phyloP scores from a whole-genome alignment of 1,284 basidiomycete species.

The Mycosarcoma mackinlayi region DNA sequence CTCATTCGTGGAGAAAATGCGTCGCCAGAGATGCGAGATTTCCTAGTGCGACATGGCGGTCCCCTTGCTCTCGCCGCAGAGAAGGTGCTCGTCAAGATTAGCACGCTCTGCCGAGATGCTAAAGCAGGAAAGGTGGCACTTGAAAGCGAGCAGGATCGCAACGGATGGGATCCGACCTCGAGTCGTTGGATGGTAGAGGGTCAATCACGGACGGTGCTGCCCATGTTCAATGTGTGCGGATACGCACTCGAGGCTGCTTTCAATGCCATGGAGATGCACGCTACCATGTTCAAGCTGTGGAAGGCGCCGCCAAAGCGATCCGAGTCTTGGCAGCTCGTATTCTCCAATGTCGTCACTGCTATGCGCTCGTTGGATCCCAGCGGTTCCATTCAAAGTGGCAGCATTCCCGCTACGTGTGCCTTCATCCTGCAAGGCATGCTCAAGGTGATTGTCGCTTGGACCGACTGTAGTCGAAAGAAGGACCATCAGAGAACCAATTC shows the following conservation, averaged over 20 bases:
- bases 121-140: conserved; percentile 1
- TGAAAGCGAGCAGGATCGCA: background rate
- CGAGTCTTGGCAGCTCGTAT: conserved; percentile 39
- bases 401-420: conserved; percentile 43
- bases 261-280: conserved; percentile 47
- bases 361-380: conserved; percentile 30
- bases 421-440: conserved; percentile 43
- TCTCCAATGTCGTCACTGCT: conserved; percentile 20
- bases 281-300: conserved; percentile 44
- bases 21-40: conserved; percentile 20
- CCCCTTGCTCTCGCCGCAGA: conserved; percentile 34
- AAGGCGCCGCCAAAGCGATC: conserved; percentile 36
- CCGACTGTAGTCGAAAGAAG: conserved; percentile 33
- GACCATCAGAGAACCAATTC: conserved; percentile 20
- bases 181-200: conserved; percentile 24
- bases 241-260: conserved; percentile 43
- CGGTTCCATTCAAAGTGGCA: conserved; percentile 33
- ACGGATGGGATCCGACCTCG: background rate
- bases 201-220: conserved; percentile 30
- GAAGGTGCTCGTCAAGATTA: conserved; percentile 32
- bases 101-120: conserved; percentile 20
- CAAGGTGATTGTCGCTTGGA: conserved; percentile 39
- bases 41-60: conserved; percentile 27
- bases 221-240: conserved; percentile 29
- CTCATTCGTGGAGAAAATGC: conserved; percentile 34